Percentiles rank a stretch among this genome's conserved stretches.
Conservation (phyloP, 2,329 filamentous ascomycete genomes). For the Fusarium aywerte region DNA sequence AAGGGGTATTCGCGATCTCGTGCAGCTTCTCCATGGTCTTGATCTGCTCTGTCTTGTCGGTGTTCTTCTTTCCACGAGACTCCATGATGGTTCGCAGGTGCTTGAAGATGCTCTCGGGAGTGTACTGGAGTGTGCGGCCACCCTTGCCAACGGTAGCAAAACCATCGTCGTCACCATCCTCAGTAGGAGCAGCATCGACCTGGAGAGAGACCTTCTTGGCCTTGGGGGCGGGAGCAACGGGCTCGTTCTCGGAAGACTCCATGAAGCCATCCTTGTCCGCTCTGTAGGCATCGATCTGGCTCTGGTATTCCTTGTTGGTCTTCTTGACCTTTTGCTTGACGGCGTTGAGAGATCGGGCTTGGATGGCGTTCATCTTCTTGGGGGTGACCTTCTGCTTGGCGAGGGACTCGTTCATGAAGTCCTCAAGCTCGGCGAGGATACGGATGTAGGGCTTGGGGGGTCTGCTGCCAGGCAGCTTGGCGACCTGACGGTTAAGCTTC, state of each 20-base stretch:
- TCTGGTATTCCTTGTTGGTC: constrained; percentile 94
- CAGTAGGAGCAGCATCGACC: constrained; percentile 58
- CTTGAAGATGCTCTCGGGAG: constrained; percentile 97
- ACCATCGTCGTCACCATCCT: constrained; percentile 80
- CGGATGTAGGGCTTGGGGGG: constrained; percentile 93
- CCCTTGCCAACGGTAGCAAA: constrained; percentile 91
- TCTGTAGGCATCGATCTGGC: constrained; percentile 87
- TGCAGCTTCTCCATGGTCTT: constrained; percentile 95
- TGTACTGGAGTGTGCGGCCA: constrained; percentile 90
- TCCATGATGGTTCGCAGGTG: constrained; percentile 93
- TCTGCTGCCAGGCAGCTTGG: constrained; percentile 81
- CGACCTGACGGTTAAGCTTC: constrained; percentile 88
- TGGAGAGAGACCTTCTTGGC: constrained; percentile 54
- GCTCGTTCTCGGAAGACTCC: constrained; percentile 82
- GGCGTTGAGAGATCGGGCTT: constrained; percentile 92
- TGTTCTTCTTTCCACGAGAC: constrained; percentile 98
- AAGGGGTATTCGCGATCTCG: constrained; percentile 89
- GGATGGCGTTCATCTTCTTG: constrained; percentile 99
- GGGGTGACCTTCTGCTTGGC: constrained; percentile 94
- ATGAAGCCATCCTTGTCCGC: constrained; percentile 88
- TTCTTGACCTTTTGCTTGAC: constrained; percentile 99
- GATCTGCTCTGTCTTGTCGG: constrained; percentile 93
- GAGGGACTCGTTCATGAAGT: constrained; percentile 91
- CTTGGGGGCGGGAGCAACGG: constrained; percentile 62
- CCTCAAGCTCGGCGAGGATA: constrained; percentile 91